phyloP scores from a whole-genome alignment of 2,329 filamentous ascomycete genomes.

The Pseudopyricularia cyperi region DNA sequence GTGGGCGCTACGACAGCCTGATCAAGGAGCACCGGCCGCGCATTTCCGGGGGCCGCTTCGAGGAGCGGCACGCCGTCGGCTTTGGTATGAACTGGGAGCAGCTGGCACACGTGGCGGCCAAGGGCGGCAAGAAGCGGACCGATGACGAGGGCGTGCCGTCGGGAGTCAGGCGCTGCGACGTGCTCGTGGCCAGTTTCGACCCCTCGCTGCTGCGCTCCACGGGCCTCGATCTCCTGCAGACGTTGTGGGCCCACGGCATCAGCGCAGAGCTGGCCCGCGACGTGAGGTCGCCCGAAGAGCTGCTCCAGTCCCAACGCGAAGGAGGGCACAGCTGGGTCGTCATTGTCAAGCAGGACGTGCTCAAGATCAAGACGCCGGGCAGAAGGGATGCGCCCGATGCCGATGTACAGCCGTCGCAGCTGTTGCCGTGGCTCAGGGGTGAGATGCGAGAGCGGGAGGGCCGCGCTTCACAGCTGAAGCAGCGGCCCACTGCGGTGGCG shows the following conservation, averaged over 20 bases:
- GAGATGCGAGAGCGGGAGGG: constrained; percentile 56
- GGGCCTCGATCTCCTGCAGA: constrained; percentile 65
- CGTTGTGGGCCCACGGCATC: constrained; percentile 72
- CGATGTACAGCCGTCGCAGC: constrained; percentile 60
- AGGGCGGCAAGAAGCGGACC: constrained; percentile 26
- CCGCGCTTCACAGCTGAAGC: constrained; percentile 3
- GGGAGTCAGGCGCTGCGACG: constrained; percentile 57
- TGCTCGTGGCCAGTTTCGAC: constrained; percentile 82
- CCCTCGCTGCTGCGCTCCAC: constrained; percentile 58
- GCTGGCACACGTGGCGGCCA: constrained; percentile 51
- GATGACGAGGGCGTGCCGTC: constrained; percentile 43
- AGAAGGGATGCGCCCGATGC: constrained; percentile 63
- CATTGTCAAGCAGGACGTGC: constrained; percentile 66
- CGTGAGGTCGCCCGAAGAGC: constrained; percentile 64
- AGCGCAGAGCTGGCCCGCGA: constrained; percentile 80
- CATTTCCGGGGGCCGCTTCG: constrained; percentile 39
- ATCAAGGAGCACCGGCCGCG: constrained; percentile 73
- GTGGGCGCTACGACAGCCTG: constrained; percentile 82
- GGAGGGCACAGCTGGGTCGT: constrained; percentile 77
- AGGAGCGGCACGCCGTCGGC: constrained; percentile 72
- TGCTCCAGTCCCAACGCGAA: constrained; percentile 63
- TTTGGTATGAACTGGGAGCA: constrained; percentile 86
- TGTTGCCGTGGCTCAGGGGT: constrained; percentile 66
- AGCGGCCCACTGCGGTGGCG: neutral
- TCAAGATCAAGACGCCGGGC: constrained; percentile 69